Base-by-base conservation (phyloP, 805 yeast genomes). In the Barnettozyma californica region DNA sequence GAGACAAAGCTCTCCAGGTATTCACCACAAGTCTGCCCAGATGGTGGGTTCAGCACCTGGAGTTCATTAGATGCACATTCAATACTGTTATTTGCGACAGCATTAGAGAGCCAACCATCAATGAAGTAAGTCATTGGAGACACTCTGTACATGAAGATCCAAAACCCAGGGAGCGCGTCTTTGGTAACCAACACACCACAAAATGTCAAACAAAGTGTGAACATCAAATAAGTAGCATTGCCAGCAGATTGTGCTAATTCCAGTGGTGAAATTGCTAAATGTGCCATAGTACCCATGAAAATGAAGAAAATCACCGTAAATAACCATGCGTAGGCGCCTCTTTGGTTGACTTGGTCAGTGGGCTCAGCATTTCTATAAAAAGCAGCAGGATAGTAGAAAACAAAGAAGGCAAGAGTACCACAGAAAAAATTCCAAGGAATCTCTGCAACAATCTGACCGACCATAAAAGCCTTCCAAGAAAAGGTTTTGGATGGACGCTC, bases 91-190 rank as follows among this genome's bases (percentile, higher is more conserved):
- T 71, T 71, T 41, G 80, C 83, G 52, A 82, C 66, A 53, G 81
- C 85, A 44, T 76, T 68, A 35, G 79, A 66, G 46, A 83, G 62
- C 54, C 78, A 63, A 37, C 79, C 81, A 14, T 71, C 66, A 41
- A 84, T 68, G 67, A 83, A 71, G 55, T 84, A 85, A 2, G 88
- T 81, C 52, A 83, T 67, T 19, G 92, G 91, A 26, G 83, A 78
- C 13, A 70, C 75, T 61, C 89, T 72, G 72, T 83, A 84, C 87
- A 85, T 81, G 71, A 83, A 85, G 34, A 74, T 70, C 89, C 90
- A 82, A 71, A 85, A 86, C 16, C 87, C 80, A 20, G 85, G 84
- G 68, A 82, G 61, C 21, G 64, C 67, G 14, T 69, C 68, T 48
- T 79, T 75, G 21, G 77, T 68, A 14, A 77, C 79, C 68, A 86